These are phyloP conservation scores for Cryptococcus wingfieldii DNA, from an alignment of 1,284 basidiomycete genomes.

Conservation along the genomic window DNA sequence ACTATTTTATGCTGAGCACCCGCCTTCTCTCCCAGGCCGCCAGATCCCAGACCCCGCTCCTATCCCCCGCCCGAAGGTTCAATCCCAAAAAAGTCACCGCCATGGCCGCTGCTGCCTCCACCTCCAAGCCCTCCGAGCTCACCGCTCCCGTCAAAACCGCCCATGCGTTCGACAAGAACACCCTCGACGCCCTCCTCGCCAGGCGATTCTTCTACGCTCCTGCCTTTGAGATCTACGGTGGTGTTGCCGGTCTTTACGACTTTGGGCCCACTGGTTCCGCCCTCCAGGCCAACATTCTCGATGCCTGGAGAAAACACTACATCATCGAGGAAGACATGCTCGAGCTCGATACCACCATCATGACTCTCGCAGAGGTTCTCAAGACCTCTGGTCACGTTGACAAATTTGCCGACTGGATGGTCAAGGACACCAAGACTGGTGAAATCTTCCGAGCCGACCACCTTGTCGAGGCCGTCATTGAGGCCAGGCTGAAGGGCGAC, in stretches of 20 bases:
- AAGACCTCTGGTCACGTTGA: slow-evolving; percentile 98
- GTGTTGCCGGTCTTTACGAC: slow-evolving; percentile 95
- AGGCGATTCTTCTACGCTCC: slow-evolving; percentile 97
- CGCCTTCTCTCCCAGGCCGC: too few relatives aligned
- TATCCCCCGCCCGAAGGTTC: slow-evolving; percentile 1
- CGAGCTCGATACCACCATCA: slow-evolving; percentile 96
- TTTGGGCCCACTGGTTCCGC: slow-evolving; percentile 93
- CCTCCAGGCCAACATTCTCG: slow-evolving; percentile 93
- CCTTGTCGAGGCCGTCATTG: slow-evolving; percentile 87
- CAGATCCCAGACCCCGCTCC: not conserved
- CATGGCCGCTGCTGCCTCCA: slow-evolving; percentile 36
- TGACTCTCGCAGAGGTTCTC: slow-evolving; percentile 92
- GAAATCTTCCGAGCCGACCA: slow-evolving; percentile 98
- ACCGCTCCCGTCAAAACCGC: slow-evolving; percentile 61
- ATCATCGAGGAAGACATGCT: slow-evolving; percentile 99
- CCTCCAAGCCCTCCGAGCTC: slow-evolving; percentile 32
- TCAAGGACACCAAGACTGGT: slow-evolving; percentile 88
- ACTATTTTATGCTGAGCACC: too few relatives aligned
- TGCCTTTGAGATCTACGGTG: slow-evolving; percentile 97
- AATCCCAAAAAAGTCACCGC: slow-evolving; percentile 5
- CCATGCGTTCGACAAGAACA: slow-evolving; percentile 82
- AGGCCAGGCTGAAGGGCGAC: slow-evolving; percentile 85
- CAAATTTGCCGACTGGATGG: slow-evolving; percentile 99
- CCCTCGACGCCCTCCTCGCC: slow-evolving; percentile 81
- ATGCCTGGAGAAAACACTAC: slow-evolving; percentile 96